Base-by-base conservation (phyloP, 2,329 filamentous ascomycete genomes). In the Geosmithia flava region DNA sequence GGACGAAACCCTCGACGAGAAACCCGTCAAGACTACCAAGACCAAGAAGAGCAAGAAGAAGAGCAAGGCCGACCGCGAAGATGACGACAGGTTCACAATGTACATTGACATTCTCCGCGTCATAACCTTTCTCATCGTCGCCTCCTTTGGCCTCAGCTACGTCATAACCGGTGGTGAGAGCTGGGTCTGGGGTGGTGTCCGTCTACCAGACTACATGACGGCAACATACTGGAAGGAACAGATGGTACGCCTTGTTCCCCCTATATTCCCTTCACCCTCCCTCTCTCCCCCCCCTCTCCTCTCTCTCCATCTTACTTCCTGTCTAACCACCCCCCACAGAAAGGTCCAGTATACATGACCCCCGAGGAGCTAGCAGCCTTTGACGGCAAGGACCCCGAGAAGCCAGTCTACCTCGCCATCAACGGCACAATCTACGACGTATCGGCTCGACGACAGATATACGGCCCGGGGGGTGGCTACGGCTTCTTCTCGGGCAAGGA, bases 341-440 rank as follows among this genome's bases (percentile, higher is more conserved):
- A 63, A 50, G 72, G 73, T 2, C 85, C 87, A 15, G 53, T 86
- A 46, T 69, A 76, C 60, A 74, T 97, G 40, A 95, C 88, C 1
- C 83, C 85, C 49, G 70, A 73, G 19, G 74, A 96, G 63, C 81
- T 98, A 45, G 64, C 76, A 44, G 63, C 70, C 46, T 94, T 85
- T 73, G 83, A 95, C 67, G 94, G 93, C 68, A 75, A 70, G 50
- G 81, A 95, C 65, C 70, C 81, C 10, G 63, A 67, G 7, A 80
- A 84, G 51, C 93, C 93, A 7, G 80, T 97, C 62, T 95, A 95
- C 70, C 77, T 98, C 49, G 88, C 89, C 53, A 81, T 98, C 58
- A 91, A 93, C 69, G 83, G 85, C 59, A 86, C 80, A 50, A 86
- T 94, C 67, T 93, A 85, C 74, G 87, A 94, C 65, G 87, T 94